Percentiles rank a stretch among this genome's conserved stretches.
Evolutionary conservation across 352 stramenopile species (phyloP).

Genomic region (Globisporangium iwayamae): DNA sequence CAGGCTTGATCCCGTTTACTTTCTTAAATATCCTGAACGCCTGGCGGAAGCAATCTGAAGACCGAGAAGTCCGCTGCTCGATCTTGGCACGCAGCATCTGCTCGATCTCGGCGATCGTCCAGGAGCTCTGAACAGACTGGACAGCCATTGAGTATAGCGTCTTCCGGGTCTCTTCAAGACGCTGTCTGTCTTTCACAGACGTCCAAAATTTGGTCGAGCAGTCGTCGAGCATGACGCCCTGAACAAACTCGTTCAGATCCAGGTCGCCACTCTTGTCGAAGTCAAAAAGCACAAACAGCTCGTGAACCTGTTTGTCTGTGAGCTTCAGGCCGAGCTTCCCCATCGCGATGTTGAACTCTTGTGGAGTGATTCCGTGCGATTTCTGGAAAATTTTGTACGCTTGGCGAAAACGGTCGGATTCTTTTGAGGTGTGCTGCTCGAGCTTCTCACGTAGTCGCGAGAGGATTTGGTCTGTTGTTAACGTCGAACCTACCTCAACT

Average conservation of each 20-base stretch:
- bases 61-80: slow-evolving; percentile 72
- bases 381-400: slow-evolving; percentile 73
- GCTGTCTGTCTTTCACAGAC: slow-evolving; percentile 48
- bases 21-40: slow-evolving; percentile 84
- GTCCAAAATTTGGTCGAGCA: slow-evolving; percentile 53
- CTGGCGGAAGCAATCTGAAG: slow-evolving; percentile 77
- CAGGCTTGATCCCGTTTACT: slow-evolving; percentile 67
- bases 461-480: slow-evolving; percentile 61
- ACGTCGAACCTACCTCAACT: slow-evolving; percentile 30
- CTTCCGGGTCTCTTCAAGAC: slow-evolving; percentile 42
- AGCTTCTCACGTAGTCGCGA: slow-evolving; percentile 53
- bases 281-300: slow-evolving; percentile 71
- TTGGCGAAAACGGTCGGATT: slow-evolving; percentile 71
- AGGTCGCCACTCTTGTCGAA: slow-evolving; percentile 75
- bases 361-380: slow-evolving; percentile 44
- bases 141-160: slow-evolving; percentile 64
- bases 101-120: slow-evolving; percentile 76
- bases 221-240: slow-evolving; percentile 75
- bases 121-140: slow-evolving; percentile 61
- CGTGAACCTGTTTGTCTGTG: slow-evolving; percentile 40
- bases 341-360: slow-evolving; percentile 55
- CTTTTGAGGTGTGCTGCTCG: slow-evolving; percentile 62
- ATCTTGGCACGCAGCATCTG: slow-evolving; percentile 82
- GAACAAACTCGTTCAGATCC: slow-evolving; percentile 78
- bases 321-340: slow-evolving; percentile 53